phyloP scores from a whole-genome alignment of 306 rosid species.

The Dalbergia oliveri region DNA sequence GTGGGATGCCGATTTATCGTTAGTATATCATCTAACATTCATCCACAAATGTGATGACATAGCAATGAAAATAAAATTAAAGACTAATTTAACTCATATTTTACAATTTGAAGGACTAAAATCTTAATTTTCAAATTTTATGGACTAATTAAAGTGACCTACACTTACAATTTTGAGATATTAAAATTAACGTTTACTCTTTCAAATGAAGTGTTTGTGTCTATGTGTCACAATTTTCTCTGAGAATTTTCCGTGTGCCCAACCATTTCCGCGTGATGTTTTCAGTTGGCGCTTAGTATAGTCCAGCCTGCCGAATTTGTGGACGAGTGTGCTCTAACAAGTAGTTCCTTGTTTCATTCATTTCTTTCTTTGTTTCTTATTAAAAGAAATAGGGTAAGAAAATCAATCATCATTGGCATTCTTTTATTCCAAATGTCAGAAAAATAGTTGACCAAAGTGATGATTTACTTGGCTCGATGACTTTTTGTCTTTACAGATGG shows the following conservation, averaged over 20 bases:
- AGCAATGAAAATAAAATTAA: no score
- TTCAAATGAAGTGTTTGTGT: neutral
- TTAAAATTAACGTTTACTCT: no score
- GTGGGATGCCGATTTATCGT: no score
- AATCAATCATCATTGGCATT: neutral
- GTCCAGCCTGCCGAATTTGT: conserved; percentile 47
- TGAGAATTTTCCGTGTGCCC: conserved; percentile 49
- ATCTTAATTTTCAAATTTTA: no score
- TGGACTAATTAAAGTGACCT: no score
- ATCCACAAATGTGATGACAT: no score
- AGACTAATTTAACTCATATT: no score
- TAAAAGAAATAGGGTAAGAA: neutral
- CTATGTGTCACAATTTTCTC: conserved; percentile 14
- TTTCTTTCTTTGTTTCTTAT: neutral
- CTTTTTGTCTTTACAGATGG: neutral
- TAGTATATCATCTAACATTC: no score
- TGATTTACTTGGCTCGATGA: neutral
- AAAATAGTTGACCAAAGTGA: neutral
- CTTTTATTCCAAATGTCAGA: conserved; percentile 8
- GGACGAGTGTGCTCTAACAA: conserved; percentile 25
- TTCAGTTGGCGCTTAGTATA: conserved; percentile 30
- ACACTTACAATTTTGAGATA: no score
- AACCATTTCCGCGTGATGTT: conserved; percentile 49
- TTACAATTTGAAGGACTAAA: no score
- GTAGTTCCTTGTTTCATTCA: neutral